These are phyloP conservation scores for Phialophora expanda DNA, from an alignment of 2,329 filamentous ascomycete species.

Conservation along the genomic window DNA sequence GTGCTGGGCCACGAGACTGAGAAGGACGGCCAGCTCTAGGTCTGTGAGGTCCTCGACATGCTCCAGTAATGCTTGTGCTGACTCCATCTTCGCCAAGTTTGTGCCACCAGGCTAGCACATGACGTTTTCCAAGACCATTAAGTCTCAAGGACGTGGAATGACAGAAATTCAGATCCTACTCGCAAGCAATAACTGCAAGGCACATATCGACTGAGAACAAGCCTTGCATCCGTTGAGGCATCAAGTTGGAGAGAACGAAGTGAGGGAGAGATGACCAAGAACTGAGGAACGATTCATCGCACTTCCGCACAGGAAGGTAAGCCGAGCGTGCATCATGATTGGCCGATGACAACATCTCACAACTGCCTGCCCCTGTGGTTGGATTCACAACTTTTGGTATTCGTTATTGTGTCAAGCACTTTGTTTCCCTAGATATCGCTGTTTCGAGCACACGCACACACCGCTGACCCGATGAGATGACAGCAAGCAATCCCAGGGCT, in stretches of 20 bases:
- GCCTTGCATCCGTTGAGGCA: too few species aligned
- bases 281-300: background rate
- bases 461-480: slow-evolving; percentile 44
- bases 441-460: background rate
- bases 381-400: background rate
- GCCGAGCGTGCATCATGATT: slow-evolving; percentile 16
- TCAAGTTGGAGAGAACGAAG: too few species aligned
- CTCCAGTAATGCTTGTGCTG: slow-evolving; percentile 65
- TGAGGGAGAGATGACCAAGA: background rate
- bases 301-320: background rate
- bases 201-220: background rate
- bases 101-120: background rate
- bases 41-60: slow-evolving; percentile 81
- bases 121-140: background rate
- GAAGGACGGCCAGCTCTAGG: slow-evolving; percentile 81
- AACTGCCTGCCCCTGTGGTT: background rate
- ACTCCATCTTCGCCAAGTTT: slow-evolving; percentile 60
- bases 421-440: background rate
- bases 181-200: background rate
- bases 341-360: slow-evolving; percentile 19
- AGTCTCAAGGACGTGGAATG: background rate
- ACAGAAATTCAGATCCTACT: background rate
- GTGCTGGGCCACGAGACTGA: slow-evolving; percentile 79
- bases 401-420: background rate
- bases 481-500: slow-evolving; percentile 69